These are phyloP conservation scores for Mycosarcoma mackinlayi DNA, from an alignment of 1,284 basidiomycete species.

Conservation along the genomic window DNA sequence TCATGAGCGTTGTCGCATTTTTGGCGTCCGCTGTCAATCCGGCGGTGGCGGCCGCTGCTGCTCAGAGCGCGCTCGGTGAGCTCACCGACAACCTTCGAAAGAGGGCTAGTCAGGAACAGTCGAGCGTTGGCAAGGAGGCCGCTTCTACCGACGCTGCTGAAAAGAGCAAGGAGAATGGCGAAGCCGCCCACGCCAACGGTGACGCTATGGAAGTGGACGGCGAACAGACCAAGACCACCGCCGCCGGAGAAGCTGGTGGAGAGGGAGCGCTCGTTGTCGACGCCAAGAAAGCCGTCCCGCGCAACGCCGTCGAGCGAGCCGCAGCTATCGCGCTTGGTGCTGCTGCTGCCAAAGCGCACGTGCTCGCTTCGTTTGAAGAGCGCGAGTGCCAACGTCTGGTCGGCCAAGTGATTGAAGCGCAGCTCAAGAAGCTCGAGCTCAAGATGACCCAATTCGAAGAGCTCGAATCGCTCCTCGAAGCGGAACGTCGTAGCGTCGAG, in stretches of 20 bases:
- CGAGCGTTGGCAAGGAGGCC: constrained; percentile 10
- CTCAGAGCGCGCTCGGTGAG: constrained; percentile 84
- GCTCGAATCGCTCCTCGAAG: constrained; percentile 64
- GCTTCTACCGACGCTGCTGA: constrained; percentile 12
- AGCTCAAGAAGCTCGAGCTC: constrained; percentile 86
- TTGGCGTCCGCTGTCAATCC: constrained; percentile 91
- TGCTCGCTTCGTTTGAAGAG: constrained; percentile 87
- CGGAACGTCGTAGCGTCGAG: constrained; percentile 60
- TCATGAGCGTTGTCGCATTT: constrained; percentile 98
- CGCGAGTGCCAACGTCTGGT: constrained; percentile 82
- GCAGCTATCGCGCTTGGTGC: constrained; percentile 75
- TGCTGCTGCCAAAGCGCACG: constrained; percentile 85
- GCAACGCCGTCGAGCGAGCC: constrained; percentile 61
- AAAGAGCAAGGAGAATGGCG: constrained; percentile 66
- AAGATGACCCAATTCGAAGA: constrained; percentile 67
- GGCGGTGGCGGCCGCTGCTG: constrained; percentile 90
- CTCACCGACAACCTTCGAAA: constrained; percentile 61
- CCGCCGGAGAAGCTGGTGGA: constrained; percentile 1
- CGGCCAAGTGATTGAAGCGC: constrained; percentile 86
- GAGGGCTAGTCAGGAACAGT: constrained; percentile 37
- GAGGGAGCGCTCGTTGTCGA: constrained; percentile 22
- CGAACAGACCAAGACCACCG: constrained; percentile 36
- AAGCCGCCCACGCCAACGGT: constrained; percentile 70
- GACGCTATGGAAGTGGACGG: constrained; percentile 60
- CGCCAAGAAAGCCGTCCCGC: constrained; percentile 53